These are phyloP conservation scores for Ogataea dorogensis DNA, from an alignment of 805 yeast genomes.

Conservation along the genomic window DNA sequence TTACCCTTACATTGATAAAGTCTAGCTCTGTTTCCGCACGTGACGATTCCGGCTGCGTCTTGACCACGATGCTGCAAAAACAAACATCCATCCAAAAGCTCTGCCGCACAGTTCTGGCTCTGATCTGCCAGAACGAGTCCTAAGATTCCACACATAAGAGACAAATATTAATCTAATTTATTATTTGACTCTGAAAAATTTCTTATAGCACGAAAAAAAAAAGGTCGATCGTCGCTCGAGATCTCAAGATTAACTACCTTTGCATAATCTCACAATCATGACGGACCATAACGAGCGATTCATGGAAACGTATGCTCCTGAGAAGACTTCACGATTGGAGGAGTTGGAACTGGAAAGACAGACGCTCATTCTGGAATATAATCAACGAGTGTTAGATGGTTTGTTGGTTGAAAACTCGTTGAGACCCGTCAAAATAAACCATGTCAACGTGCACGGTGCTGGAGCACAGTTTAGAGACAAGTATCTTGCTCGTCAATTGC, in stretches of 20 bases:
- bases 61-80: slow-evolving; percentile 97
- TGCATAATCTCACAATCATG: slow-evolving; percentile 4
- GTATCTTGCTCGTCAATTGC: slow-evolving; percentile 46
- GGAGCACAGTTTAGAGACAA: slow-evolving; percentile 41
- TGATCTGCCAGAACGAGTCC: slow-evolving; percentile 84
- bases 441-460: slow-evolving; percentile 49
- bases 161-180: not conserved
- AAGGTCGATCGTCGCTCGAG: slow-evolving; percentile 14
- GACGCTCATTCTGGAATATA: slow-evolving; percentile 30
- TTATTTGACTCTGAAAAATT: slow-evolving; percentile 8
- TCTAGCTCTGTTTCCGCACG: slow-evolving; percentile 92
- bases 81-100: slow-evolving; percentile 87
- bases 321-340: slow-evolving; percentile 7
- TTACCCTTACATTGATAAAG: slow-evolving; percentile 97
- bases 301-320: slow-evolving; percentile 24
- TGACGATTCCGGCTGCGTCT: slow-evolving; percentile 98
- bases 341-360: slow-evolving; percentile 31
- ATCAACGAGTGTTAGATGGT: slow-evolving; percentile 26
- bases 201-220: slow-evolving; percentile 2
- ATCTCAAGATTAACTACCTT: not conserved
- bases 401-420: slow-evolving; percentile 33
- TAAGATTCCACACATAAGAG: slow-evolving; percentile 89
- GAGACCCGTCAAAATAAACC: slow-evolving; percentile 42
- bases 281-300: slow-evolving; percentile 22
- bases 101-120: slow-evolving; percentile 74